A percentile compares a stretch with the other conserved stretches of the same genome.
Evolutionary conservation across 2,329 filamentous ascomycete genomes (phyloP).

Genomic region (Penicillium decumbens): DNA sequence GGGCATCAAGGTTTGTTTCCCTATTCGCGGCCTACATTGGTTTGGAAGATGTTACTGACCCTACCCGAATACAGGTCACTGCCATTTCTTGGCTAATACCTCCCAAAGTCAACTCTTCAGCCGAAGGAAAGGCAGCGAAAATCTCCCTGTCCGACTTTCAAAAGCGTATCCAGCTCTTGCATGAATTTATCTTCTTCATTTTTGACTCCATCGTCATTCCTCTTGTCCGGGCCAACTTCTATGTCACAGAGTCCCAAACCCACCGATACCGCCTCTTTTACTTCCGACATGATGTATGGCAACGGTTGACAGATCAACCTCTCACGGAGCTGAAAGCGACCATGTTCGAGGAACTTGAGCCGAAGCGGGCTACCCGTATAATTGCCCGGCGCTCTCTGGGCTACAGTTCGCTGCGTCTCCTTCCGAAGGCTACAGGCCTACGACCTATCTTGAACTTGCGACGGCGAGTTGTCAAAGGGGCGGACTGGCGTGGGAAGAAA

Average conservation of each 20-base stretch:
- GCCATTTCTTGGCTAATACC: constrained; percentile 69
- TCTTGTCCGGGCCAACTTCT: constrained; percentile 80
- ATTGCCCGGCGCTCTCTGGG: constrained; percentile 64
- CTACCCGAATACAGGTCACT: constrained; percentile 51
- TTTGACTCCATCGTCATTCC: constrained; percentile 91
- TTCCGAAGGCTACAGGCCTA: constrained; percentile 74
- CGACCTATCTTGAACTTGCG: constrained; percentile 85
- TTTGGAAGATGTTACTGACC: background rate
- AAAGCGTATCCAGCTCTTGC: constrained; percentile 74
- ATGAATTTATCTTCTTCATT: constrained; percentile 84
- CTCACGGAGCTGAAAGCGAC: constrained; percentile 61
- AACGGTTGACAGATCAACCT: constrained; percentile 66
- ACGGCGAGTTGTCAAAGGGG: constrained; percentile 53
- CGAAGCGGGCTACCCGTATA: constrained; percentile 52
- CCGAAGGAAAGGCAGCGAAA: constrained; percentile 39
- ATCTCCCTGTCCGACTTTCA: constrained; percentile 64
- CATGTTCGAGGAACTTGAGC: constrained; percentile 74
- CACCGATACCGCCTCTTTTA: constrained; percentile 82
- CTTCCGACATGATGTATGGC: constrained; percentile 93
- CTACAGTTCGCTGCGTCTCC: constrained; percentile 70
- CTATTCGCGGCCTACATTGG: background rate
- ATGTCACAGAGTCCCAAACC: constrained; percentile 83
- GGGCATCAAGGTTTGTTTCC: constrained; percentile 60
- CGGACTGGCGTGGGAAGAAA: constrained; percentile 49
- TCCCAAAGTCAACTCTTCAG: constrained; percentile 34